phyloP scores from a whole-genome alignment of 2,329 filamentous ascomycete species.

The Penicillium sp. region DNA sequence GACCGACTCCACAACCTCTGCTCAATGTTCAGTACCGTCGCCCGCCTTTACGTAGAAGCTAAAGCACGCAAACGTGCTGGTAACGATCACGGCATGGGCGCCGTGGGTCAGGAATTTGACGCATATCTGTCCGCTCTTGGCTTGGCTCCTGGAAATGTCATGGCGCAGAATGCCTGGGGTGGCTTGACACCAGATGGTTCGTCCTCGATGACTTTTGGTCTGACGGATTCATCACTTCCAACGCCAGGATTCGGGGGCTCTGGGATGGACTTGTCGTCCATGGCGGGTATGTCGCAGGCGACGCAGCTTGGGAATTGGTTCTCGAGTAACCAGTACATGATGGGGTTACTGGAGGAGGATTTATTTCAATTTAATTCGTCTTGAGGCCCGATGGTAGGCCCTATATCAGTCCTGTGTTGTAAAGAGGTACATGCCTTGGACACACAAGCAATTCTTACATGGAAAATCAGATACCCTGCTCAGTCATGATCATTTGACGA shows the following conservation, averaged over 20 bases:
- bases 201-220: background rate
- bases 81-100: slow-evolving; percentile 43
- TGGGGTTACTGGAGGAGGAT: slow-evolving; percentile 60
- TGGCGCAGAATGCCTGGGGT: slow-evolving; percentile 1
- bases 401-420: background rate
- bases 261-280: background rate
- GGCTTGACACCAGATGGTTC: slow-evolving; percentile 9
- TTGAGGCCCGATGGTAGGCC: background rate
- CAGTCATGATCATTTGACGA: too few species aligned
- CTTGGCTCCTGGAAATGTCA: slow-evolving; percentile 42
- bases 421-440: background rate
- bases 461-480: too few species aligned
- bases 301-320: slow-evolving; percentile 60
- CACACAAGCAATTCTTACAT: too few species aligned
- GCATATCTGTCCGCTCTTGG: slow-evolving; percentile 60
- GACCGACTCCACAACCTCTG: slow-evolving; percentile 58
- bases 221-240: slow-evolving; percentile 3
- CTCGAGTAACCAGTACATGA: slow-evolving; percentile 58
- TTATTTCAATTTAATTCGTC: slow-evolving; percentile 26
- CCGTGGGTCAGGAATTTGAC: slow-evolving; percentile 57
- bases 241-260: slow-evolving; percentile 3
- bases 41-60: slow-evolving; percentile 56
- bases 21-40: slow-evolving; percentile 56
- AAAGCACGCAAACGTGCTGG: slow-evolving; percentile 51
- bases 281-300: slow-evolving; percentile 23